Evolutionary conservation across 2,329 filamentous ascomycete genomes (phyloP), one percentile per base, ranked within the genome.

Genomic region (Fusarium fujikuroi): DNA sequence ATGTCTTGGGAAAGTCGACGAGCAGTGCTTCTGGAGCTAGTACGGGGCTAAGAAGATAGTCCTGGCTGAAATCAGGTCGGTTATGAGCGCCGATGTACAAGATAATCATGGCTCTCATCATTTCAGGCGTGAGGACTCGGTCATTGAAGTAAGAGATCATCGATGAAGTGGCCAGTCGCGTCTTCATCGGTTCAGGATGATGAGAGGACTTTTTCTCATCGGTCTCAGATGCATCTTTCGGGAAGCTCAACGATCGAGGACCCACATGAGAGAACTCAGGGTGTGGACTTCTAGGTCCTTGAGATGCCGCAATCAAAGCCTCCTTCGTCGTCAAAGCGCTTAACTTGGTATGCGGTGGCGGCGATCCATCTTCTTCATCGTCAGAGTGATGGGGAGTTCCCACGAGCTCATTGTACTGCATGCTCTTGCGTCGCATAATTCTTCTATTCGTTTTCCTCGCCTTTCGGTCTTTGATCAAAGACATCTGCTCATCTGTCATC

Each of bases 101-200:
- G 74, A 99, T 97, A 74, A 99, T 97, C 95, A 99, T 98, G 72
- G 95, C 94, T 37, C 96, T 93, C 92, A 98, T 98, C 94, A 98
- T 97, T 82, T 99, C 96, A 0, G 96, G 95, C 0, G 94, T 95
- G 19, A 99, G 87, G 34, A 99, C 93, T 34, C 96, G 92, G 81
- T 99, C 96, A 81, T 97, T 96, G 82, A 98, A 97, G 83, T 98
- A 98, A 0, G 95, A 98, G 40, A 99, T 97, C 90, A 97, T 97
- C n/a, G 92, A 95, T 0, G 94, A 95, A 80, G 95, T 97, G 21
- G 95, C 95, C 15, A 99, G 88, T n/a, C 95, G 91, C 2, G 96
- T 98, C 75, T 89, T 91, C 69, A 97, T 84, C 3, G 88, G 88
- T 67, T 88, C 83, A 2, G 87, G 83, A 52, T 87, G 88, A 69